These are phyloP conservation scores for Claviceps cyperi DNA, from an alignment of 2,329 filamentous ascomycete species.

Conservation along the genomic window DNA sequence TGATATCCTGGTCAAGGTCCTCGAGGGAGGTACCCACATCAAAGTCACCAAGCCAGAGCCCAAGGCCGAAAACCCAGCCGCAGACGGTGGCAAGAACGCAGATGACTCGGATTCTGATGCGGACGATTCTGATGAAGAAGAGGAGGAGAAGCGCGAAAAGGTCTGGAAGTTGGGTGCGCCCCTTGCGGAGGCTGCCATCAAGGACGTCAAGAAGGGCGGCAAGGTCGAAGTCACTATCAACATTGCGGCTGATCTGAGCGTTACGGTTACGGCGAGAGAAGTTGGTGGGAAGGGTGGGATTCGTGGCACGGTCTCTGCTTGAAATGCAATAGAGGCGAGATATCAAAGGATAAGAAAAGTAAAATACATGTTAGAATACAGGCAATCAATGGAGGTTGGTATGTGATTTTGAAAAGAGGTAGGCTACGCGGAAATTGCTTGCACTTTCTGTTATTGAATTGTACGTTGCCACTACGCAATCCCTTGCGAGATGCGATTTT, in stretches of 20 bases:
- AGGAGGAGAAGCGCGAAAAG: constrained; percentile 78
- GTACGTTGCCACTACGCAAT: too few relatives aligned
- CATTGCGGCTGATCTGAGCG: constrained; percentile 61
- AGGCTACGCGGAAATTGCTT: too few relatives aligned
- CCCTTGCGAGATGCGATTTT: too few relatives aligned
- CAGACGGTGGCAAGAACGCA: constrained; percentile 41
- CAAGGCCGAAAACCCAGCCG: constrained; percentile 57
- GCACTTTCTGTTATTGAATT: too few relatives aligned
- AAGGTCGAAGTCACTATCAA: constrained; percentile 94
- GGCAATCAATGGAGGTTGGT: too few relatives aligned
- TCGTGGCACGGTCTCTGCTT: constrained; percentile 38
- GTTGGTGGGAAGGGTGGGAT: constrained; percentile 79
- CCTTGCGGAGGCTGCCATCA: constrained; percentile 75
- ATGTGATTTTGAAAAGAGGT: too few relatives aligned
- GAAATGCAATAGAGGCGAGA: neutral
- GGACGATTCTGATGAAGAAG: constrained; percentile 54
- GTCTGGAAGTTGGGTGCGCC: constrained; percentile 76
- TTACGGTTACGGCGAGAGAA: constrained; percentile 71
- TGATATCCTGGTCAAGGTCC: constrained; percentile 75
- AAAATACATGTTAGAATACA: neutral
- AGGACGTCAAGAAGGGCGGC: constrained; percentile 68
- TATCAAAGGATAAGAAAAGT: neutral
- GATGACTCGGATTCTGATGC: constrained; percentile 45
- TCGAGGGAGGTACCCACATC: constrained; percentile 80
- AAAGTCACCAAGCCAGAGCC: constrained; percentile 81